Evolutionary conservation across 805 yeast species (phyloP).

Genomic region (Gaillardinia entomophila): DNA sequence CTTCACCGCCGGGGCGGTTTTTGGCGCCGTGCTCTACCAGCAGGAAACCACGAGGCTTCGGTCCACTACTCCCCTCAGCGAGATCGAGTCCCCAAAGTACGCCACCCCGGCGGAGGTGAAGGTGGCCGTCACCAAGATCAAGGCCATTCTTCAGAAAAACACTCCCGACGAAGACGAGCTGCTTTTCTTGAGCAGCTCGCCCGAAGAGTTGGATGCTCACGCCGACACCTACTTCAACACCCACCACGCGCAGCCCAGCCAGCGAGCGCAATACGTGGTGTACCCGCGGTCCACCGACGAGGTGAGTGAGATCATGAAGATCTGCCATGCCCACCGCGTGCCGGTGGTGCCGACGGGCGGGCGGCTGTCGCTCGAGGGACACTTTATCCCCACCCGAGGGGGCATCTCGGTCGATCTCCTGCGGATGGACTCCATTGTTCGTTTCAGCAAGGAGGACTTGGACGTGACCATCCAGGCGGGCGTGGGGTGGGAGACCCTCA

Average conservation of each 20-base stretch:
- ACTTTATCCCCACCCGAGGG: conserved; percentile 62
- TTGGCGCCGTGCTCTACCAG: neutral
- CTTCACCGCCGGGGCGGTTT: conserved; percentile 1
- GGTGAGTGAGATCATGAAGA: conserved; percentile 56
- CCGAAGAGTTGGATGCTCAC: conserved; percentile 19
- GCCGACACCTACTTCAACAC: conserved; percentile 31
- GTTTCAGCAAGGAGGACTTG: conserved; percentile 56
- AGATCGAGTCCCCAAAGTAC: conserved; percentile 16
- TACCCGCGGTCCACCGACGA: conserved; percentile 64
- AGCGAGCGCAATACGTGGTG: conserved; percentile 38
- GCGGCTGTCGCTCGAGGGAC: conserved; percentile 80
- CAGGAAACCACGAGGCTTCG: neutral
- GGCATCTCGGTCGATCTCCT: conserved; percentile 59
- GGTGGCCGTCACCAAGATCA: conserved; percentile 18
- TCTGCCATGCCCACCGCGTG: conserved; percentile 53
- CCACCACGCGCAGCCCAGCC: conserved; percentile 22
- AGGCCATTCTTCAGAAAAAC: conserved; percentile 5
- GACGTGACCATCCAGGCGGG: conserved; percentile 76
- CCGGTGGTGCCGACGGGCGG: conserved; percentile 80
- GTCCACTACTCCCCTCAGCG: conserved; percentile 12
- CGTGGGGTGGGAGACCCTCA: conserved; percentile 70
- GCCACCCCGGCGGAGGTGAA: conserved; percentile 13
- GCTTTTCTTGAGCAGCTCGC: conserved; percentile 13
- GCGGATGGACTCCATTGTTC: conserved; percentile 52
- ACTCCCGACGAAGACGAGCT: conserved; percentile 10